These are phyloP conservation scores for Apiospora aurea DNA, from an alignment of 2,329 filamentous ascomycete genomes.

Conservation along the genomic window DNA sequence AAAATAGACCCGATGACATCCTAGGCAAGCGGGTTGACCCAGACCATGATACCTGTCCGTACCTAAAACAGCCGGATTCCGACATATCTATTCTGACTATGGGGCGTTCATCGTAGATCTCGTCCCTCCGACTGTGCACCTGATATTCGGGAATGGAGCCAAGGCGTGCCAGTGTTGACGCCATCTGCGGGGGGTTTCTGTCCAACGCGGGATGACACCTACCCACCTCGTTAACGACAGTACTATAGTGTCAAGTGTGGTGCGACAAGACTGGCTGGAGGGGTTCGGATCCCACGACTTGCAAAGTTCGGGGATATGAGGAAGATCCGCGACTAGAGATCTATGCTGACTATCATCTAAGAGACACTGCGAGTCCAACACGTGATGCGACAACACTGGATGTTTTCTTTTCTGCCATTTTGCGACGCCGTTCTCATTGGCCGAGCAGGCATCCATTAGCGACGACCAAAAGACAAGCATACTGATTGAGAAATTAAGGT, in stretches of 20 bases:
- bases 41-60: neutral
- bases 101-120: conserved; percentile 1
- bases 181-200: neutral
- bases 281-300: neutral
- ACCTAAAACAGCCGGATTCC: neutral
- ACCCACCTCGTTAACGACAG: neutral
- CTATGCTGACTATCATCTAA: neutral
- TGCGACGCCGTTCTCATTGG: neutral
- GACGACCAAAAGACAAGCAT: neutral
- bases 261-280: neutral
- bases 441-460: neutral
- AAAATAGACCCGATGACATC: neutral
- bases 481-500: neutral
- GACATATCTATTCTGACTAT: neutral
- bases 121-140: neutral
- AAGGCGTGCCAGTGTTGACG: neutral
- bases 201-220: conserved; percentile 5
- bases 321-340: neutral
- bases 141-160: neutral
- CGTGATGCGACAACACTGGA: neutral
- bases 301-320: neutral
- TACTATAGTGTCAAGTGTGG: neutral
- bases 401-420: neutral
- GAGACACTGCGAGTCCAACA: neutral
- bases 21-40: neutral